These are phyloP conservation scores for Colletotrichum simmondsii DNA, from an alignment of 2,329 filamentous ascomycete genomes.

Conservation along the genomic window DNA sequence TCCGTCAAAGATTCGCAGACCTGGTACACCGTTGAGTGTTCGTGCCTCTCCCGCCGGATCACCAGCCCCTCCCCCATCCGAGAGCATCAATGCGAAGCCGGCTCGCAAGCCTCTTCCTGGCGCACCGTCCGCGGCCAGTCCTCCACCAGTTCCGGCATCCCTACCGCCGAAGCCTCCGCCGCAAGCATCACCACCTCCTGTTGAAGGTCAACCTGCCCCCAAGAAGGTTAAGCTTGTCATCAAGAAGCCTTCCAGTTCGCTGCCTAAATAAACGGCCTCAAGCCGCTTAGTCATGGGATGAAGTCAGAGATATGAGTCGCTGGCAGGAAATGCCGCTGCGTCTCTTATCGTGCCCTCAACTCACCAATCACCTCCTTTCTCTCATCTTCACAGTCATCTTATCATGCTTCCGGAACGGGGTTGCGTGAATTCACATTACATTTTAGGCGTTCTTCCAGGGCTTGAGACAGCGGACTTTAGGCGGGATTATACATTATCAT, in stretches of 20 bases:
- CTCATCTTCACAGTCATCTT: not conserved
- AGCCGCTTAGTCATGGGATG: not conserved
- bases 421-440: not conserved
- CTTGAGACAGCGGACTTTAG: not conserved
- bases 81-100: conserved; percentile 45
- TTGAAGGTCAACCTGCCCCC: conserved; percentile 25
- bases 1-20: conserved; percentile 28
- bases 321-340: not conserved
- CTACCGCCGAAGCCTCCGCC: conserved; percentile 24
- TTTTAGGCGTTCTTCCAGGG: not conserved
- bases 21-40: conserved; percentile 14
- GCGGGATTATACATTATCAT: not conserved
- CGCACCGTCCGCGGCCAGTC: conserved; percentile 18
- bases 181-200: conserved; percentile 22
- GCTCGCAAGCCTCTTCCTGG: conserved; percentile 47
- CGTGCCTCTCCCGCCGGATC: conserved; percentile 41
- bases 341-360: not conserved
- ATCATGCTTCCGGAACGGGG: not conserved
- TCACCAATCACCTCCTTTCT: not conserved
- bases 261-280: conserved; percentile 4
- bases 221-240: conserved; percentile 36
- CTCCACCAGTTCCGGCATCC: conserved; percentile 12
- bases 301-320: not conserved
- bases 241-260: conserved; percentile 26
- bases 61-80: conserved; percentile 38